Percentiles rank a stretch among this genome's conserved stretches.
Evolutionary conservation across 1,284 basidiomycete species (phyloP).

Genomic region (Caloboletus inedulis): DNA sequence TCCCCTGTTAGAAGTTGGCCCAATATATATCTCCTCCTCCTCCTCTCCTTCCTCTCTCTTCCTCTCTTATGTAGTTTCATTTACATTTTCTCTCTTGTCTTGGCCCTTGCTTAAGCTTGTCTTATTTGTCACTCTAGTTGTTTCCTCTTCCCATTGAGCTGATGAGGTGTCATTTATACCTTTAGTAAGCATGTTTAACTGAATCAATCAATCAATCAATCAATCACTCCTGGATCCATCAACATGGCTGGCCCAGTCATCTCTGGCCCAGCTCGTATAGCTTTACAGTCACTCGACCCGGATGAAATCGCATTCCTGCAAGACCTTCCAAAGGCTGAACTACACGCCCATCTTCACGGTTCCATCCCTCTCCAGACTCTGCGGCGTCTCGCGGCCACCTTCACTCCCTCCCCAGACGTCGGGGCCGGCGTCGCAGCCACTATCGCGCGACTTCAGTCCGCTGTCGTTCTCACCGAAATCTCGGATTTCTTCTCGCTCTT

Average conservation of each 20-base stretch:
- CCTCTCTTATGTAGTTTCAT: no score
- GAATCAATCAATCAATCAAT: no score
- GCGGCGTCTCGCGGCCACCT: constrained; percentile 58
- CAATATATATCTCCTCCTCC: no score
- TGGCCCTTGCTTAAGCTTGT: no score
- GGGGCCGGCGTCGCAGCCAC: constrained; percentile 11
- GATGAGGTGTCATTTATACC: no score
- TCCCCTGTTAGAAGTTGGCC: no score
- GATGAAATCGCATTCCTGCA: constrained; percentile 58
- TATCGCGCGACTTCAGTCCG: constrained; percentile 41
- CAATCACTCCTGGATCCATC: no score
- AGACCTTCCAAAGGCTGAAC: constrained; percentile 69
- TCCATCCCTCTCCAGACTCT: constrained; percentile 71
- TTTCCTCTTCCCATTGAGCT: no score
- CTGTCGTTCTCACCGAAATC: constrained; percentile 52
- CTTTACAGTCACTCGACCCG: constrained; percentile 50
- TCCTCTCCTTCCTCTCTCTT: no score
- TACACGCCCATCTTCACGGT: constrained; percentile 81
- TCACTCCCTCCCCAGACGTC: constrained; percentile 23
- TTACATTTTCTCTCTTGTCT: no score
- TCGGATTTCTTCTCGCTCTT: constrained; percentile 73
- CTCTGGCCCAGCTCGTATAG: constrained; percentile 36
- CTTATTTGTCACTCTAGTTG: no score
- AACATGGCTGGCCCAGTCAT: constrained; percentile 2
- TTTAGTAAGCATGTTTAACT: no score